These are phyloP conservation scores for Acanthamoeba sp. DNA, from an alignment of 208 protist genomes.

Conservation along the genomic window DNA sequence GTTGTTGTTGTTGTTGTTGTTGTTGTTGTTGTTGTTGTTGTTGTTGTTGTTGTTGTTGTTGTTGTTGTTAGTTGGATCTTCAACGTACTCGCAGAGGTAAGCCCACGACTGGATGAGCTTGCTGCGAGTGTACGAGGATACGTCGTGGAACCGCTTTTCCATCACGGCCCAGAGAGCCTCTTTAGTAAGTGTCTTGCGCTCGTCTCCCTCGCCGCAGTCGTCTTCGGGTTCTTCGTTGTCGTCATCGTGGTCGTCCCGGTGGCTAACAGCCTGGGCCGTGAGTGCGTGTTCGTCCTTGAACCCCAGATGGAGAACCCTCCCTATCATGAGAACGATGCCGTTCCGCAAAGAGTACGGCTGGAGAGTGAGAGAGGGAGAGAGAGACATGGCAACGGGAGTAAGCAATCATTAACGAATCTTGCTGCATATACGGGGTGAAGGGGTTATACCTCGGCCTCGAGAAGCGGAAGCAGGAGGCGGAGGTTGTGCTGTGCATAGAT, in stretches of 20 bases:
- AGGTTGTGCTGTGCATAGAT: constrained; percentile 55
- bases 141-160: constrained; percentile 76
- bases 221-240: neutral
- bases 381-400: too few relatives aligned
- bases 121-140: constrained; percentile 80
- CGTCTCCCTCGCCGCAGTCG: neutral
- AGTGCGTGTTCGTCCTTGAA: constrained; percentile 2
- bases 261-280: neutral
- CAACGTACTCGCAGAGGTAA: constrained; percentile 76
- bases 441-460: constrained; percentile 78
- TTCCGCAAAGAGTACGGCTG: constrained; percentile 76
- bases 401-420: too few relatives aligned
- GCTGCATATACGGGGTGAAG: too few relatives aligned
- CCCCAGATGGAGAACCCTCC: neutral
- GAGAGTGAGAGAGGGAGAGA: neutral
- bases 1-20: too few relatives aligned
- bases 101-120: constrained; percentile 80
- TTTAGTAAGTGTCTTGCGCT: neutral
- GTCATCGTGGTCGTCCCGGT: neutral
- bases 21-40: too few relatives aligned
- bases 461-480: constrained; percentile 69
- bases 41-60: too few relatives aligned
- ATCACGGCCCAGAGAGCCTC: constrained; percentile 74
- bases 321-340: constrained; percentile 59
- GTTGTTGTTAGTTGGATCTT: neutral